Evolutionary conservation across 2,329 filamentous ascomycete genomes (phyloP), one percentile per base, ranked within the genome.

Genomic region (Phialophora tarda): DNA sequence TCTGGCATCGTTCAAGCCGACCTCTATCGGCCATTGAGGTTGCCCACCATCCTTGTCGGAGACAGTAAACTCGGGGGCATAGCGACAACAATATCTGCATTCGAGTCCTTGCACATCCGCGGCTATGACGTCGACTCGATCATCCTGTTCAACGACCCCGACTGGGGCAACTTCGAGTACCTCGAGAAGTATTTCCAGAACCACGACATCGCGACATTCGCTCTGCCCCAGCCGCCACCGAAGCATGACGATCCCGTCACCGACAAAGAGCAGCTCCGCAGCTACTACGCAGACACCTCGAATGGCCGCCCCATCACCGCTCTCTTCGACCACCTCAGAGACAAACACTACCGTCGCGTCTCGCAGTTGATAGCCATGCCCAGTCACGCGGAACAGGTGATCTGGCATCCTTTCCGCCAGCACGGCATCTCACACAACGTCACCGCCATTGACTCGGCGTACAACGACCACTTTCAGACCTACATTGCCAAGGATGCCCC

Each of bases 381-480:
- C 0, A 74, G 78, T 0, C 81, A 84, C 48, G 91, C 92, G 0
- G 81, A 87, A 63, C 75, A 84, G 10, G 82, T 81, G 2, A 92
- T 96, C 44, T 96, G 92, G 92, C 94, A 94, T 72, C 92, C 92
- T 0, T 96, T 96, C 73, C 93, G 91, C 0, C 92, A 96, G 72
- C 92, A 96, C 68, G 82, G 85, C 58, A 81, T 91, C 0, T 77
- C 86, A 4, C 78, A 86, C 1, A 86, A 87, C 14, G 91, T 96
- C 54, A 84, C 88, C 0, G 84, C 88, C 0, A 93, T 96, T 63
- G 92, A 96, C 75, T 94, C 91, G 0, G 92, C 92, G 0, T 85
- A 90, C 65, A 90, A 89, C 7, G 91, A 94, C 73, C 88, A 87
- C 74, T 96, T 95, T 76, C 89, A 94, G 74, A 88, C 88, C 0